Evolutionary conservation across 805 yeast species (phyloP).

Genomic region (Sugiyamaella americana): DNA sequence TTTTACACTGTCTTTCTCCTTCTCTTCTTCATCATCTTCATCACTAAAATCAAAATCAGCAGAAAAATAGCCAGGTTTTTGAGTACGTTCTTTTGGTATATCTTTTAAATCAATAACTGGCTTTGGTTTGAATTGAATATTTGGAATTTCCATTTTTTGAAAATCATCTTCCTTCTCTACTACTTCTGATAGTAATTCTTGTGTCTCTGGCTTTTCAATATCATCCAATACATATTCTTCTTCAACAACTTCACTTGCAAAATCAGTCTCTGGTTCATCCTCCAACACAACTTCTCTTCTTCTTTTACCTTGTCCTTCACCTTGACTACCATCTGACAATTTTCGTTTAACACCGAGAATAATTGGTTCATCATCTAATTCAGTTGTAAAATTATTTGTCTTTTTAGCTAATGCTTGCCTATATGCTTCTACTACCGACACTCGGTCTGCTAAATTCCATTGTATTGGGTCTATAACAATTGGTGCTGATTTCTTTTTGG

Average conservation of each 20-base stretch:
- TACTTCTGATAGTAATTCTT: not conserved
- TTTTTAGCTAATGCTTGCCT: conserved; percentile 24
- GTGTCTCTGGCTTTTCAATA: not conserved
- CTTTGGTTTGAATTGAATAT: conserved; percentile 12
- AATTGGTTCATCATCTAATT: conserved; percentile 1
- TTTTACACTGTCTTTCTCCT: not conserved
- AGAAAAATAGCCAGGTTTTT: conserved; percentile 31
- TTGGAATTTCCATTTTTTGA: conserved; percentile 12
- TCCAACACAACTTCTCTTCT: not conserved
- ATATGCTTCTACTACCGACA: conserved; percentile 27
- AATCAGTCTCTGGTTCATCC: not conserved
- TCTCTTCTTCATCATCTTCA: conserved; percentile 17
- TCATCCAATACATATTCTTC: not conserved
- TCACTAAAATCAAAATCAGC: conserved; percentile 31
- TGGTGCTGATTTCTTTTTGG: not conserved
- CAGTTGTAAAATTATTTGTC: conserved; percentile 7
- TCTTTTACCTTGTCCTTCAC: not conserved
- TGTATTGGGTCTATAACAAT: not conserved
- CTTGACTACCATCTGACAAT: not conserved
- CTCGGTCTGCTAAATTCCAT: conserved; percentile 23
- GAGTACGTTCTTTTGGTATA: conserved; percentile 23
- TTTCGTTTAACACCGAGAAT: not conserved
- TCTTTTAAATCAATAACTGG: conserved; percentile 23
- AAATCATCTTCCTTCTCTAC: not conserved
- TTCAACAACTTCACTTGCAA: not conserved